Conservation (phyloP, 2,329 filamentous ascomycete genomes). For the Fusarium sp. region DNA sequence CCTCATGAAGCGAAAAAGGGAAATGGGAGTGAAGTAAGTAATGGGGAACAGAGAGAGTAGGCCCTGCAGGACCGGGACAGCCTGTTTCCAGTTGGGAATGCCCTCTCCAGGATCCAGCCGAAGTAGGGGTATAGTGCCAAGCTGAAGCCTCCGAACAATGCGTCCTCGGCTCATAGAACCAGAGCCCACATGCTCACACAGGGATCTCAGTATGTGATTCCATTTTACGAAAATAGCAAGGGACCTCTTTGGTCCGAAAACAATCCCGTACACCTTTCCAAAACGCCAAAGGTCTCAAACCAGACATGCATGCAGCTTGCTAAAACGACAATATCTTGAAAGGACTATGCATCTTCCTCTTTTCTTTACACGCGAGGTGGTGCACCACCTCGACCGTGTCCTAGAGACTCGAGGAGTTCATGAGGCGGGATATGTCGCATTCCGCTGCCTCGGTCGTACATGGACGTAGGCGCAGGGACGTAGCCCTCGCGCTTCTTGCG, state of each 20-base stretch:
- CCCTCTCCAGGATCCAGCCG: constrained; percentile 39
- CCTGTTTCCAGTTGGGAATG: constrained; percentile 13
- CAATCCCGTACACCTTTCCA: constrained; percentile 50
- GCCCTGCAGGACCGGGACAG: constrained; percentile 11
- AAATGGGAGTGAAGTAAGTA: constrained; percentile 24
- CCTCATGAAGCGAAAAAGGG: constrained; percentile 48
- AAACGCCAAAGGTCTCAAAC: constrained; percentile 51
- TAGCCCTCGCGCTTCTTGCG: constrained; percentile 85
- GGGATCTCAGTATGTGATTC: constrained; percentile 31
- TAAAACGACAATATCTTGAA: constrained; percentile 42
- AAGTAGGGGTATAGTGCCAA: constrained; percentile 37
- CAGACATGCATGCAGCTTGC: constrained; percentile 47
- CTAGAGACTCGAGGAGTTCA: constrained; percentile 67
- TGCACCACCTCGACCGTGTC: constrained; percentile 60
- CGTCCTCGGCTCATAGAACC: constrained; percentile 7
- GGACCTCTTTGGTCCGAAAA: constrained; percentile 36
- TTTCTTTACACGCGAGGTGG: constrained; percentile 63
- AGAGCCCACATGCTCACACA: constrained; percentile 22
- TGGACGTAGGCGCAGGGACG: constrained; percentile 76
- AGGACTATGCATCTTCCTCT: constrained; percentile 15
- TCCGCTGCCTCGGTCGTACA: constrained; percentile 69
- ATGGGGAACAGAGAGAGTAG: constrained; percentile 25
- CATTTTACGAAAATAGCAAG: constrained; percentile 35
- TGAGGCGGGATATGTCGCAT: constrained; percentile 71
- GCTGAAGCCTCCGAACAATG: constrained; percentile 22